phyloP scores from a whole-genome alignment of 78 protist species.

The Trichosphaerium sp. region DNA sequence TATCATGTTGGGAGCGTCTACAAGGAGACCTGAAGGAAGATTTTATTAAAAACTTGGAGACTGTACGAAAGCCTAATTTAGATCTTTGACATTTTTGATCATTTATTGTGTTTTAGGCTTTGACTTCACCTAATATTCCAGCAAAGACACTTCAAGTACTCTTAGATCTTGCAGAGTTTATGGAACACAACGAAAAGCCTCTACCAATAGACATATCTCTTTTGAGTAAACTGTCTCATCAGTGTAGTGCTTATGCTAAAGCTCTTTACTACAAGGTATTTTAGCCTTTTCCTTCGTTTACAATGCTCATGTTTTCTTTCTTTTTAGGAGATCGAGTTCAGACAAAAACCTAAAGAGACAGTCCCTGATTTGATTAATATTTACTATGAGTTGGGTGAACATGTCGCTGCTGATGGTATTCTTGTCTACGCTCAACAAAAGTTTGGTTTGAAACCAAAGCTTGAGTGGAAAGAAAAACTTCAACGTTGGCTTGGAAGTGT shows the following conservation, averaged over 20 bases:
- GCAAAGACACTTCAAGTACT: constrained; percentile 76
- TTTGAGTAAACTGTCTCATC: constrained; percentile 74
- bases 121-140: constrained; percentile 66
- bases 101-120: no score
- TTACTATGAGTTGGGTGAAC: constrained; percentile 83
- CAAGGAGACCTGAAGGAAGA: constrained; percentile 44
- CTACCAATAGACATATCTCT: constrained; percentile 62
- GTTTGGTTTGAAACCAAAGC: constrained; percentile 48
- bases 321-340: no score
- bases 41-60: constrained; percentile 18
- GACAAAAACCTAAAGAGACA: no score
- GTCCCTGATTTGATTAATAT: constrained; percentile 81
- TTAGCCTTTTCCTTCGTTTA: no score
- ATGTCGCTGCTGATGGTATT: constrained; percentile 90
- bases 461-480: constrained; percentile 88
- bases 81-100: no score
- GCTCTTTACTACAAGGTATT: constrained; percentile 92
- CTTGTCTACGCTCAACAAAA: constrained; percentile 55
- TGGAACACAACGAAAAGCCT: no score
- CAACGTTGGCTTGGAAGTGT: no score
- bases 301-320: no score
- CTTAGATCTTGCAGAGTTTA: constrained; percentile 92
- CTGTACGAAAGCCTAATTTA: no score
- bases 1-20: constrained; percentile 88
- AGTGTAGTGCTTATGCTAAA: constrained; percentile 93